Conservation (phyloP, 176 grass and related monocot genomes). For the Aegilops bicornis region DNA sequence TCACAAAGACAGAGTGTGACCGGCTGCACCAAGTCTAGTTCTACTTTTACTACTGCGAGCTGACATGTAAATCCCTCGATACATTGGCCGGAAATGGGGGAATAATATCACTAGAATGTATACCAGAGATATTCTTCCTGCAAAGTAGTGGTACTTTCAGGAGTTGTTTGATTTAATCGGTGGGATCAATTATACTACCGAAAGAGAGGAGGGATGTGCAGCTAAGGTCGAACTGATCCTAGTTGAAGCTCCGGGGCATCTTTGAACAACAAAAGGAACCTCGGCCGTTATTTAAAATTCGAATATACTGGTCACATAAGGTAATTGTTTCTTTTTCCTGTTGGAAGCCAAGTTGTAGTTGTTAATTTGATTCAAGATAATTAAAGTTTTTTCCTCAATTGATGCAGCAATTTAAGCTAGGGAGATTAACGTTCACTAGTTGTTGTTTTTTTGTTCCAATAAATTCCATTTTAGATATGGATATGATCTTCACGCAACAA, state of each 20-base stretch:
- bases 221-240: slow-evolving; percentile 41
- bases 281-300: slow-evolving; percentile 11
- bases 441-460: no score
- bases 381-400: not conserved
- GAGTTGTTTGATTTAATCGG: not conserved
- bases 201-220: slow-evolving; percentile 5
- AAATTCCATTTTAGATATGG: not conserved
- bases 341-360: not conserved
- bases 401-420: not conserved
- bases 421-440: not conserved
- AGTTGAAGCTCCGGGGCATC: not conserved
- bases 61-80: not conserved
- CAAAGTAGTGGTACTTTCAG: not conserved
- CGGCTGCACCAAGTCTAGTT: not conserved
- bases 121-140: not conserved
- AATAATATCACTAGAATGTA: slow-evolving; percentile 1
- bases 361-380: not conserved
- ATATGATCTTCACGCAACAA: no score
- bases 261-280: slow-evolving; percentile 43
- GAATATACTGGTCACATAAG: not conserved
- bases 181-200: slow-evolving; percentile 15
- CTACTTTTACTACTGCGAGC: not conserved
- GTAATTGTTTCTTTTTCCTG: not conserved
- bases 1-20: not conserved
- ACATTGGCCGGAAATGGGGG: not conserved